Evolutionary conservation across 495 filamentous ascomycete genomes (phyloP).

Genomic region (Tetracladium setigerum): DNA sequence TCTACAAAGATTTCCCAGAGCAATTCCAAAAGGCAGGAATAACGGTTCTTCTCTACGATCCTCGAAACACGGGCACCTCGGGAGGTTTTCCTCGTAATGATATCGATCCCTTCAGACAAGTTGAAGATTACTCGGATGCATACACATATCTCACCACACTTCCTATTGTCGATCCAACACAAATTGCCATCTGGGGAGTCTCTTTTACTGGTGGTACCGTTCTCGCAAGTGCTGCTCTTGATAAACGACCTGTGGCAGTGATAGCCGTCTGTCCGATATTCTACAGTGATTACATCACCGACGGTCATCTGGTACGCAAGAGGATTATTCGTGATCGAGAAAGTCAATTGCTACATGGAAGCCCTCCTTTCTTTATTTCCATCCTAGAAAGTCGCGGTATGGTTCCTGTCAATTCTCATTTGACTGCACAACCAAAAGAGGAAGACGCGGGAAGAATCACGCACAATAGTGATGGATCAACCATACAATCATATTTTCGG

Average conservation of each 20-base stretch:
- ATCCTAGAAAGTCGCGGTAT: not conserved
- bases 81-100: slow-evolving; percentile 37
- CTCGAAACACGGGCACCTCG: slow-evolving; percentile 29
- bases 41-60: slow-evolving; percentile 35
- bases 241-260: slow-evolving; percentile 21
- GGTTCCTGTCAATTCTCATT: not conserved
- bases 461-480: not conserved
- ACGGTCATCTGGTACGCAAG: not conserved
- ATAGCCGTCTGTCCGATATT: slow-evolving; percentile 22
- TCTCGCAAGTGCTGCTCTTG: slow-evolving; percentile 21
- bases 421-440: not conserved
- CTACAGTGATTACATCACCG: not conserved
- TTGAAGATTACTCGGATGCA: slow-evolving; percentile 32
- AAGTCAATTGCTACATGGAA: slow-evolving; percentile 1
- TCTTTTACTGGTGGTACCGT: slow-evolving; percentile 29
- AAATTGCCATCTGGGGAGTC: slow-evolving; percentile 43
- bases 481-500: not conserved
- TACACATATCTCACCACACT: slow-evolving; percentile 24
- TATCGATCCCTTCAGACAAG: slow-evolving; percentile 28
- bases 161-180: slow-evolving; percentile 22
- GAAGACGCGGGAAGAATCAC: not conserved
- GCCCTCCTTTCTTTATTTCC: slow-evolving; percentile 1
- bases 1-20: slow-evolving; percentile 26
- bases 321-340: slow-evolving; percentile 2
- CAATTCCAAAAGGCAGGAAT: slow-evolving; percentile 29